Conservation (phyloP, 1,284 basidiomycete genomes). For the Microbotryum lychnidis-dioicae region DNA sequence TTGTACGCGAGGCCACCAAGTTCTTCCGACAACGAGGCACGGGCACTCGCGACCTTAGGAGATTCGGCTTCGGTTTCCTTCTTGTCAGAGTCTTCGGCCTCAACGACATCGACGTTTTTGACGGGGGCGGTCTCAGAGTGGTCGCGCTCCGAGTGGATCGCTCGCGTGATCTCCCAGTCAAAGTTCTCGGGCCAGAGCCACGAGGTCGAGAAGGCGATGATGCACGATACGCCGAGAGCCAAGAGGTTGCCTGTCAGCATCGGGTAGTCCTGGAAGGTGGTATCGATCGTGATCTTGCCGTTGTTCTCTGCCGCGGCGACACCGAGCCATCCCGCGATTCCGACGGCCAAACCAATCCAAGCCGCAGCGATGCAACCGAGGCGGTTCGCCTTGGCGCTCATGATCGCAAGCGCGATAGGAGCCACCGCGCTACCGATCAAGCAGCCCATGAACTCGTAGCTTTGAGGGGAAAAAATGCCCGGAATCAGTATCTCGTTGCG, state of each 20-base stretch:
- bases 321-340: conserved; percentile 74
- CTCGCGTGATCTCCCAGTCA: conserved; percentile 66
- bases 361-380: conserved; percentile 66
- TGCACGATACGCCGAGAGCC: conserved; percentile 57
- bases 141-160: conserved; percentile 39
- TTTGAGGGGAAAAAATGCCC: no score
- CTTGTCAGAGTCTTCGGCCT: conserved; percentile 40
- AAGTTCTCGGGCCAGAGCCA: conserved; percentile 66
- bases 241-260: conserved; percentile 29
- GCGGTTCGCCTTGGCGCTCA: conserved; percentile 75
- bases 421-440: conserved; percentile 63
- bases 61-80: conserved; percentile 40
- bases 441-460: conserved; percentile 40
- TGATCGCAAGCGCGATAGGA: conserved; percentile 45
- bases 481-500: neutral
- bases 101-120: conserved; percentile 36
- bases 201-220: conserved; percentile 60
- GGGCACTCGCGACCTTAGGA: conserved; percentile 18
- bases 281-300: conserved; percentile 60
- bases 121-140: conserved; percentile 28
- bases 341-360: conserved; percentile 60
- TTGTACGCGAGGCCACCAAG: conserved; percentile 44
- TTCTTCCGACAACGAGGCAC: neutral
- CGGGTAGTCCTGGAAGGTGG: conserved; percentile 41
- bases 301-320: conserved; percentile 62